A percentile compares a stretch with the other conserved stretches of the same genome.
Conservation (phyloP, 2,329 filamentous ascomycete genomes). For the Fusarium robinianum region DNA sequence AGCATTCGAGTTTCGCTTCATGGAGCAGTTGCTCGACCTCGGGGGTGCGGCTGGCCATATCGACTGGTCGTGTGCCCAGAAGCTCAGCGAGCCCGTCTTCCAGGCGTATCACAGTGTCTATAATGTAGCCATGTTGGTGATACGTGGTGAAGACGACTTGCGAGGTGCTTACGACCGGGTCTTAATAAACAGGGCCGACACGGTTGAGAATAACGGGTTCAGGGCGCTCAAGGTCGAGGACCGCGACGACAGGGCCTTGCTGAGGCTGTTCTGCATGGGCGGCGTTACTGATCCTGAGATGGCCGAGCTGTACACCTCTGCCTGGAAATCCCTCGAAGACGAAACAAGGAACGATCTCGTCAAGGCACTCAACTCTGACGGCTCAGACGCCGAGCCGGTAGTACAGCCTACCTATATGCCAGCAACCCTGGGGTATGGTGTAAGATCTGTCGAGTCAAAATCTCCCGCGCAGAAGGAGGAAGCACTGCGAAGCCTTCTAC, state of each 20-base stretch:
- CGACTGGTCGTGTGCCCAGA: conserved; percentile 2
- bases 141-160: no score
- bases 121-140: background rate
- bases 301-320: background rate
- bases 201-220: background rate
- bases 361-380: background rate
- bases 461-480: background rate
- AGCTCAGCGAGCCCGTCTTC: background rate
- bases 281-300: background rate
- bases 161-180: no score
- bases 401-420: conserved; percentile 5
- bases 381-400: background rate
- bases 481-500: background rate
- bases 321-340: background rate
- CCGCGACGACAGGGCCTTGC: background rate
- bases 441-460: no score
- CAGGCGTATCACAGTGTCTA: background rate
- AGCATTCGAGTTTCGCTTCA: no score
- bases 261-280: background rate
- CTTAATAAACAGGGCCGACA: no score
- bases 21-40: conserved; percentile 1
- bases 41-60: background rate
- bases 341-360: background rate
- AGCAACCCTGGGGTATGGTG: background rate
- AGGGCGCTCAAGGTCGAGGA: background rate